A percentile compares a stretch with the other conserved stretches of the same genome.
Conservation (phyloP, 2,329 filamentous ascomycete genomes). For the Colletotrichum phormii region DNA sequence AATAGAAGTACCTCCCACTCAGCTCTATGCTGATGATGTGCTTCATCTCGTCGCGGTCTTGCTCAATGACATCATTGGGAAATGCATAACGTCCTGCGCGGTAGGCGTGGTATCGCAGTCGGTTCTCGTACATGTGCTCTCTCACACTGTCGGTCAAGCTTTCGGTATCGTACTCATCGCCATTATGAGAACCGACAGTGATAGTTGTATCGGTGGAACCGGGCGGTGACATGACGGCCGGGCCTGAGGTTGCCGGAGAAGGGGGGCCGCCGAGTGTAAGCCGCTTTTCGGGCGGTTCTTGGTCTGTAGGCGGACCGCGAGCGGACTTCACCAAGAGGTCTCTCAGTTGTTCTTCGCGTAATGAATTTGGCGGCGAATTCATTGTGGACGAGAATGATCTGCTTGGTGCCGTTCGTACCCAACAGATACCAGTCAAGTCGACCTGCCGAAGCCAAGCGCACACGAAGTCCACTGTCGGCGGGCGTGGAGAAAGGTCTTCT, state of each 20-base stretch:
- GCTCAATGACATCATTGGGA: slow-evolving; percentile 57
- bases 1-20: slow-evolving; percentile 55
- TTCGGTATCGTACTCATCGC: slow-evolving; percentile 45
- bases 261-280: slow-evolving; percentile 16
- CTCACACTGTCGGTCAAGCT: slow-evolving; percentile 57
- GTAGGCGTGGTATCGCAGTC: slow-evolving; percentile 54
- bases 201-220: slow-evolving; percentile 34
- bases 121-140: slow-evolving; percentile 55
- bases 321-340: neutral
- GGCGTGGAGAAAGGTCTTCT: neutral
- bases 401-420: neutral
- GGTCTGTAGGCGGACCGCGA: neutral
- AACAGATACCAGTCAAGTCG: neutral
- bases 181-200: slow-evolving; percentile 34
- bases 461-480: neutral
- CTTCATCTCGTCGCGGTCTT: slow-evolving; percentile 55
- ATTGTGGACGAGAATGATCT: slow-evolving; percentile 20
- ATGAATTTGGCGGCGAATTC: slow-evolving; percentile 37
- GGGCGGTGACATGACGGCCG: slow-evolving; percentile 25
- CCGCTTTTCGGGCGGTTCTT: slow-evolving; percentile 27
- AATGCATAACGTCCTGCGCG: slow-evolving; percentile 56
- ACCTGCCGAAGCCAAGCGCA: neutral
- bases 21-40: slow-evolving; percentile 53
- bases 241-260: slow-evolving; percentile 28
- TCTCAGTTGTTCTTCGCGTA: slow-evolving; percentile 5